Percentiles rank a stretch among this genome's conserved stretches.
Conservation (phyloP, 805 yeast genomes). For the Spathaspora sp. region DNA sequence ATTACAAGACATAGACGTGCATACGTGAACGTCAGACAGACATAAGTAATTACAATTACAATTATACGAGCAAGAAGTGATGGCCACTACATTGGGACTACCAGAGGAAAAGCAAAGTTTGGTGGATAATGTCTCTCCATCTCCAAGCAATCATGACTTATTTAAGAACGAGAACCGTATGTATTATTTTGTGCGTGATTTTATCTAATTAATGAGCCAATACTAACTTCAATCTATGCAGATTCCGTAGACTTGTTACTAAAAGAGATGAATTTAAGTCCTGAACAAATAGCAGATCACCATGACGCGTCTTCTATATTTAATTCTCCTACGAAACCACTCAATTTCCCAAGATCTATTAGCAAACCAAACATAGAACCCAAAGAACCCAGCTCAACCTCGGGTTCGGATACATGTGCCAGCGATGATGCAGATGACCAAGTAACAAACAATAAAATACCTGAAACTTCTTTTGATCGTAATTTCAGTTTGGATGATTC, state of each 20-base stretch:
- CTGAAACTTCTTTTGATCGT: conserved; percentile 13
- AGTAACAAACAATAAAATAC: neutral
- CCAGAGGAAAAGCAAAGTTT: conserved; percentile 8
- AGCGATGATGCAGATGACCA: conserved; percentile 28
- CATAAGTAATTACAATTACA: neutral
- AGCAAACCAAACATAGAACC: conserved; percentile 18
- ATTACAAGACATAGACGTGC: neutral
- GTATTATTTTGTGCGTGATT: conserved; percentile 9
- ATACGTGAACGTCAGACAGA: neutral
- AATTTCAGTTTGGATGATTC: conserved; percentile 19
- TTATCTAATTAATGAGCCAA: neutral
- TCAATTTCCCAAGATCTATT: conserved; percentile 20
- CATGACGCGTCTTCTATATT: conserved; percentile 10
- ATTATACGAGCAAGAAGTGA: neutral
- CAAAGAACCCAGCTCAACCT: conserved; percentile 14
- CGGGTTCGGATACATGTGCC: conserved; percentile 40
- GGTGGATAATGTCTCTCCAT: conserved; percentile 7
- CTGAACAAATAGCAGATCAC: neutral
- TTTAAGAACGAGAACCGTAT: conserved; percentile 27
- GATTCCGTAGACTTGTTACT: conserved; percentile 28
- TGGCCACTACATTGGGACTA: neutral
- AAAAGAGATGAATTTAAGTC: conserved; percentile 20
- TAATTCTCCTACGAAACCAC: conserved; percentile 28
- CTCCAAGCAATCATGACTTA: conserved; percentile 12
- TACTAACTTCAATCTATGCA: conserved; percentile 16